Evolutionary conservation across 2,329 filamentous ascomycete species (phyloP).

Genomic region (Fusarium clavum): DNA sequence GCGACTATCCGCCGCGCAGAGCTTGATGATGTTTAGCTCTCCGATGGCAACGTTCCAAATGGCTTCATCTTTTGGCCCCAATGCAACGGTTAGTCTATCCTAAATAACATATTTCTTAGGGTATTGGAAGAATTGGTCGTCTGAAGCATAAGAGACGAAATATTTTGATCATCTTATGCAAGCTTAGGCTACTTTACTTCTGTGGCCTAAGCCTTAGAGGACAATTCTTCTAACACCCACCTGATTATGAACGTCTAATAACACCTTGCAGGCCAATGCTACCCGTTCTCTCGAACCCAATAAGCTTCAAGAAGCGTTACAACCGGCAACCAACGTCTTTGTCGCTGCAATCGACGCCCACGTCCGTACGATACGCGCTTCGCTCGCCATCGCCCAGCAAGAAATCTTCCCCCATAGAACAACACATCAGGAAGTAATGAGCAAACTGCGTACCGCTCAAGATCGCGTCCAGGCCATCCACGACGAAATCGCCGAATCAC

Average conservation of each 20-base stretch:
- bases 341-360: slow-evolving; percentile 41
- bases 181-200: background rate
- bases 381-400: slow-evolving; percentile 41
- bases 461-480: slow-evolving; percentile 36
- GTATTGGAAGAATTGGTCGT: background rate
- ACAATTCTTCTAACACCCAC: background rate
- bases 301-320: slow-evolving; percentile 40
- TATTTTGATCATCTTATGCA: rapidly evolving
- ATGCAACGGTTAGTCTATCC: slow-evolving; percentile 30
- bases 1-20: slow-evolving; percentile 46
- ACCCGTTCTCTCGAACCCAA: slow-evolving; percentile 38
- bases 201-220: background rate
- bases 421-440: slow-evolving; percentile 42
- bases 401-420: slow-evolving; percentile 47
- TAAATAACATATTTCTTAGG: background rate
- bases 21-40: slow-evolving; percentile 47
- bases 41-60: slow-evolving; percentile 48
- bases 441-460: slow-evolving; percentile 38
- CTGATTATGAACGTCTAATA: background rate
- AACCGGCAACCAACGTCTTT: slow-evolving; percentile 39
- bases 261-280: slow-evolving; percentile 26
- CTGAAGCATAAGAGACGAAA: background rate
- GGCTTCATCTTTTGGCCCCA: slow-evolving; percentile 36
- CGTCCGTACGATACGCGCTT: slow-evolving; percentile 39
- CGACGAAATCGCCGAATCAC: slow-evolving; percentile 36